A percentile compares a stretch with the other conserved stretches of the same genome.
Evolutionary conservation across 441 rosid genomes (phyloP).

Genomic region (Gossypium armourianum): DNA sequence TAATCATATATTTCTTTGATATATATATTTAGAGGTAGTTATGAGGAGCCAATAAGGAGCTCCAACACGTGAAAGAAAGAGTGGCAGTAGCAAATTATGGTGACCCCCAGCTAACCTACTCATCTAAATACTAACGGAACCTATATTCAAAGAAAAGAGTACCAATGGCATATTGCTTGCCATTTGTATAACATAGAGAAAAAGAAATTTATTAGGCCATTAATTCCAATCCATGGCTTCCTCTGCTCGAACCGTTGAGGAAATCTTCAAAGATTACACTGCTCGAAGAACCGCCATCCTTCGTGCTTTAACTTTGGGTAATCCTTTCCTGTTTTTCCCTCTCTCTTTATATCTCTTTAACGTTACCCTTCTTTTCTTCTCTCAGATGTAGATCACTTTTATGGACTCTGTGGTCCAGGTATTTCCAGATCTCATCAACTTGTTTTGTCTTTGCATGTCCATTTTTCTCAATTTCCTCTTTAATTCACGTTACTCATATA

Average conservation of each 20-base stretch:
- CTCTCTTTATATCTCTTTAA: not conserved
- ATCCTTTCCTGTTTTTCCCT: not conserved
- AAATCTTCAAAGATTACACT: conserved; percentile 40
- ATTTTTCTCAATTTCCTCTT: not conserved
- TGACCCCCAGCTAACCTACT: no score
- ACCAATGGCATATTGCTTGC: no score
- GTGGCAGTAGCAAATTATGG: not conserved
- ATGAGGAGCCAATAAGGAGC: not conserved
- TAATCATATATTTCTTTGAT: no score
- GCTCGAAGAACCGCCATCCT: conserved; percentile 37
- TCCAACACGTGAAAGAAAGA: not conserved
- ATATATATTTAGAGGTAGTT: not conserved
- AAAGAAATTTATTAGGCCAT: no score
- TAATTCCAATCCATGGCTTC: conserved; percentile 22
- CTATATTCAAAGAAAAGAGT: no score
- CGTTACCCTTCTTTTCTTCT: not conserved
- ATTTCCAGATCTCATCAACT: conserved; percentile 17
- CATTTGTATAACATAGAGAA: no score
- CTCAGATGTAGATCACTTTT: conserved; percentile 47
- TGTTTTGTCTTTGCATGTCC: not conserved
- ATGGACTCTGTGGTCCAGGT: conserved; percentile 52
- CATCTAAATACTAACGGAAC: no score
- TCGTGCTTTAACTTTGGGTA: conserved; percentile 45
- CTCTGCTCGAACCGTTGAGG: conserved; percentile 40
- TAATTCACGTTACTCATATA: not conserved